Percentiles rank a stretch among this genome's conserved stretches.
Conservation (phyloP, 345 rosid species). For the Cardiospermum halicacabum region DNA sequence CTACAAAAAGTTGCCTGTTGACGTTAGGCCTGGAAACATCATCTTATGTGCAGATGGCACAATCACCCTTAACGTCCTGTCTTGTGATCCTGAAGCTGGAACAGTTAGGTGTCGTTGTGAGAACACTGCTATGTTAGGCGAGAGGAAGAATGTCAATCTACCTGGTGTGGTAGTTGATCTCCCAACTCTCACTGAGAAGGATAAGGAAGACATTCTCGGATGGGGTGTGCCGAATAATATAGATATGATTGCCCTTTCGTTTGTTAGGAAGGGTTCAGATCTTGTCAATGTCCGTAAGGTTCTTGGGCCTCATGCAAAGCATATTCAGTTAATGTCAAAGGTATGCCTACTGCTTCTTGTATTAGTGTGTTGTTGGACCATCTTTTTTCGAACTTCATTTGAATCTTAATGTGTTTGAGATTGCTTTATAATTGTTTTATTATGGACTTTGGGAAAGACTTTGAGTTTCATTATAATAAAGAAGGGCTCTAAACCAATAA, state of each 20-base stretch:
- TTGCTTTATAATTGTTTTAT: not conserved
- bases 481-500: not conserved
- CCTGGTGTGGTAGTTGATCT: conserved; percentile 94
- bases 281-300: conserved; percentile 82
- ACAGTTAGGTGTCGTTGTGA: conserved; percentile 85
- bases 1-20: conserved; percentile 77
- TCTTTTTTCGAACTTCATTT: not conserved
- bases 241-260: conserved; percentile 89
- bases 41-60: conserved; percentile 89
- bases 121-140: conserved; percentile 81
- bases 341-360: conserved; percentile 28
- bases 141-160: conserved; percentile 88
- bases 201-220: conserved; percentile 69
- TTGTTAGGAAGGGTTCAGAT: conserved; percentile 91
- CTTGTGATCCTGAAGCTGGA: conserved; percentile 65
- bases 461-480: not conserved
- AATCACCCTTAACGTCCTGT: conserved; percentile 60
- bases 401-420: not conserved
- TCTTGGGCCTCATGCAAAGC: conserved; percentile 74
- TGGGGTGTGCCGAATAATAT: conserved; percentile 90
- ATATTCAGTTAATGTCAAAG: conserved; percentile 81
- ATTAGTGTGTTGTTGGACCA: not conserved
- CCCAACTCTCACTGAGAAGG: conserved; percentile 84
- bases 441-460: not conserved
- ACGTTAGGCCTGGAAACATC: conserved; percentile 68